Base-by-base conservation (phyloP, 805 yeast genomes). In the Suhomyces sp. region DNA sequence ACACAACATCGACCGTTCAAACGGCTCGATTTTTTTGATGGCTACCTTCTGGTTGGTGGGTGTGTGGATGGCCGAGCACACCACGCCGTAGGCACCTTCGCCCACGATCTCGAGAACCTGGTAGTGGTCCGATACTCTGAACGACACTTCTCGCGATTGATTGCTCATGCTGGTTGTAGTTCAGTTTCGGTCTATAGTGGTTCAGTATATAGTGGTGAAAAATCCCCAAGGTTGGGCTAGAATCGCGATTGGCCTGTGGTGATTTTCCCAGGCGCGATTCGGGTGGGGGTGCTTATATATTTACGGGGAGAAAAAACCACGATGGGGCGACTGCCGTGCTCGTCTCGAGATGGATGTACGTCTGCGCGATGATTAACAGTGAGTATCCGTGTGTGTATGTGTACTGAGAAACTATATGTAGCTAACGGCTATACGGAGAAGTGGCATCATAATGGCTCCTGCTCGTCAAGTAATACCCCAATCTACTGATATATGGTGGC, bases 81-180 rank as follows among this genome's bases (percentile, higher is more conserved):
- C 98, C 10, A 92, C 84, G 5, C 98, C 98, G 65, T 93, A 93
- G 0, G 98, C 97, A 17, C 98, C 98, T 68, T 91, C 96, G 7
- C 98, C 98, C 1, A 93, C 85, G 13, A 93, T 81, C 58, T 89
- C 90, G 48, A 85, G 76, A 45, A 93, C 84, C 67, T 90, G 90
- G 68, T 92, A 93, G 63, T 89, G 91, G 55, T 87, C 88, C 25
- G 92, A 84, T 24, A 93, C 93, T 66, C 90, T 89, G 77, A 93
- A 93, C n/a, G 82, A 65, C 15, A 74, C 67, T 53, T 74, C 69
- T 35, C 73, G 60, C 6, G 60, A 53, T 40, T 52, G 55, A 19
- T 17, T 29, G 15, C 46, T 43, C 46, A 43, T 43, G 27, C 9
- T 40, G 27, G 24, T 17, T 20, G 43, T 27, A n/a, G 25, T 37